Conservation (phyloP, 208 protist species). For the Strigomonas culicis region DNA sequence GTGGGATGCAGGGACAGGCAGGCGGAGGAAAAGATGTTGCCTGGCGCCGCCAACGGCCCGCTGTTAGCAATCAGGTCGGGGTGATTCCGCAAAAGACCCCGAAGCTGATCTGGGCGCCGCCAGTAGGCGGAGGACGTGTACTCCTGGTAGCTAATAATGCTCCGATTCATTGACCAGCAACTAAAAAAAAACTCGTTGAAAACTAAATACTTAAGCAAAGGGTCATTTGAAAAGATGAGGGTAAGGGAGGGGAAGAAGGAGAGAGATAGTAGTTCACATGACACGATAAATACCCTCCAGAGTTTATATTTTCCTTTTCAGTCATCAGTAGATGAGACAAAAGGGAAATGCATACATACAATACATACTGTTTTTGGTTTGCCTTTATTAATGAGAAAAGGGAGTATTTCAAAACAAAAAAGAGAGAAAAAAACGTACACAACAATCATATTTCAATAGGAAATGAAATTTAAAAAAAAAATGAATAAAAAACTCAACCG, state of each 20-base stretch:
- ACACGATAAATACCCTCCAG: neutral
- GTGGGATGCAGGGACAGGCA: slow-evolving; percentile 52
- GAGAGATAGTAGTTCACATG: neutral
- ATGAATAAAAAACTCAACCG: slow-evolving; percentile 1
- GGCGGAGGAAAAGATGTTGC: slow-evolving; percentile 54
- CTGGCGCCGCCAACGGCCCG: slow-evolving; percentile 32
- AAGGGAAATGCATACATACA: slow-evolving; percentile 1
- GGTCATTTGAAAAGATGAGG: too few relatives aligned
- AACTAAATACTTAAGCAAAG: slow-evolving; percentile 4
- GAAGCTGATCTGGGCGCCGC: slow-evolving; percentile 70
- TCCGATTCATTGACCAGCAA: slow-evolving; percentile 39
- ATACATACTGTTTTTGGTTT: too few relatives aligned
- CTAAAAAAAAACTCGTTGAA: slow-evolving; percentile 11
- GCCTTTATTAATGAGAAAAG: neutral
- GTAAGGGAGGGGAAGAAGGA: neutral
- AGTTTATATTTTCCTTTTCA: slow-evolving; percentile 7
- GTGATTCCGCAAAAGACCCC: slow-evolving; percentile 77
- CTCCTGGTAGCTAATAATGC: slow-evolving; percentile 57
- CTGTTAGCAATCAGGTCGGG: slow-evolving; percentile 47
- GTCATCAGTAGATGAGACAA: slow-evolving; percentile 7
- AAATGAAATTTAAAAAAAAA: slow-evolving; percentile 6
- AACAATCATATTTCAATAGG: neutral
- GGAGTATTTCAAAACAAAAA: slow-evolving; percentile 1
- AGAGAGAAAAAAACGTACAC: slow-evolving; percentile 5
- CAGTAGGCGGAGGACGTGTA: slow-evolving; percentile 66